Percentiles rank a stretch among this genome's conserved stretches.
Conservation (phyloP, 352 stramenopile species). For the Elongisporangium undulatum region DNA sequence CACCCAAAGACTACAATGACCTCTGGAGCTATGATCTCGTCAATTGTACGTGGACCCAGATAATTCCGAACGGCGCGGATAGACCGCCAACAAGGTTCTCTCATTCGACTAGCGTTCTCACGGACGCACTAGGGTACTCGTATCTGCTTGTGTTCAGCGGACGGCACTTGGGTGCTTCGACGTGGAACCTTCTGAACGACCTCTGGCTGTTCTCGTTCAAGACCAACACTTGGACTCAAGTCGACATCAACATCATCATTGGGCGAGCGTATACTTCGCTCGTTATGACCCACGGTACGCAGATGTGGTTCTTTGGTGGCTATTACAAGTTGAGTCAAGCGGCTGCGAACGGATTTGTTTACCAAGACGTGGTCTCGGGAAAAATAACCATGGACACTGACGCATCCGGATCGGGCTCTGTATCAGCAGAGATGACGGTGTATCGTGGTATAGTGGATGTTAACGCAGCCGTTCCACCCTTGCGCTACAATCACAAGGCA, state of each 20-base stretch:
- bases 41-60: constrained; percentile 30
- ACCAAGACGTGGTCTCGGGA: constrained; percentile 51
- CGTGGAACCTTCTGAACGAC: constrained; percentile 50
- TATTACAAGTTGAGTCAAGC: constrained; percentile 57
- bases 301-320: constrained; percentile 74
- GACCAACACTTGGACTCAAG: constrained; percentile 28
- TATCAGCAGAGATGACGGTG: constrained; percentile 3
- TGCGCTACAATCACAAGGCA: constrained; percentile 68
- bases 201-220: constrained; percentile 58
- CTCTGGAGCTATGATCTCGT: constrained; percentile 60
- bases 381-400: constrained; percentile 20
- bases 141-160: constrained; percentile 62
- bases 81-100: constrained; percentile 50
- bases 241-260: constrained; percentile 10
- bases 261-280: constrained; percentile 64
- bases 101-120: constrained; percentile 41
- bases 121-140: constrained; percentile 17
- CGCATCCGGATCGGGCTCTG: neutral
- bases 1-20: constrained; percentile 47
- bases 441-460: neutral
- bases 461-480: constrained; percentile 17
- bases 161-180: constrained; percentile 34
- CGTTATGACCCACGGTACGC: constrained; percentile 28
- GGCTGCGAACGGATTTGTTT: constrained; percentile 54
- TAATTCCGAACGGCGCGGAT: constrained; percentile 16